A percentile compares a stretch with the other conserved stretches of the same genome.
phyloP scores from a whole-genome alignment of 2,329 filamentous ascomycete species.

The Sodiomyces alkalinus region DNA sequence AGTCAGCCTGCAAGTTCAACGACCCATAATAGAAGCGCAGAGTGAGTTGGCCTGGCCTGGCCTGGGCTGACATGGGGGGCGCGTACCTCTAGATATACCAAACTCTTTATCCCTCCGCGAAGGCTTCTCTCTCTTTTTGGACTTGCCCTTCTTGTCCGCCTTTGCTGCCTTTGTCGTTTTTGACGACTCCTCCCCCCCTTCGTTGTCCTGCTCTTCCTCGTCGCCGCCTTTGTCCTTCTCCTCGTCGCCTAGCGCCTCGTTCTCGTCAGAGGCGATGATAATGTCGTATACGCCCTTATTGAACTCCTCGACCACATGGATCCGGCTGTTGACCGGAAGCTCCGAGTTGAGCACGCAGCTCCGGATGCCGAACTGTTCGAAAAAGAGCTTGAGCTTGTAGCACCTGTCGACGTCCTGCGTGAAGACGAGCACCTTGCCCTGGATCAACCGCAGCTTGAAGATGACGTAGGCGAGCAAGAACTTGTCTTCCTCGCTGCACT shows the following conservation, averaged over 20 bases:
- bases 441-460: conserved; percentile 86
- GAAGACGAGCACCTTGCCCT: conserved; percentile 63
- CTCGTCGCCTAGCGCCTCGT: conserved; percentile 62
- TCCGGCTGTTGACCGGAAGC: conserved; percentile 77
- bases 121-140: conserved; percentile 49
- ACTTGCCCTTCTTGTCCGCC: conserved; percentile 13
- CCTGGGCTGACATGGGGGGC: no score
- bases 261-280: conserved; percentile 89
- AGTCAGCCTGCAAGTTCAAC: conserved; percentile 7
- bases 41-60: conserved; percentile 45
- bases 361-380: conserved; percentile 93
- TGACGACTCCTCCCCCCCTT: conserved; percentile 13
- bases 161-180: conserved; percentile 12
- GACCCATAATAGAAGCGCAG: no score
- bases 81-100: conserved; percentile 62
- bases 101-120: conserved; percentile 68
- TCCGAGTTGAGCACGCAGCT: conserved; percentile 91
- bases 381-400: conserved; percentile 84
- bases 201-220: conserved; percentile 28
- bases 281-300: conserved; percentile 96
- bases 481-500: conserved; percentile 94
- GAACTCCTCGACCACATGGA: conserved; percentile 94
- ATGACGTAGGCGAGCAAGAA: conserved; percentile 87
- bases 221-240: conserved; percentile 24
- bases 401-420: conserved; percentile 77